These are phyloP conservation scores for Arthrobotrys musiformis DNA, from an alignment of 2,329 filamentous ascomycete species.

Conservation along the genomic window DNA sequence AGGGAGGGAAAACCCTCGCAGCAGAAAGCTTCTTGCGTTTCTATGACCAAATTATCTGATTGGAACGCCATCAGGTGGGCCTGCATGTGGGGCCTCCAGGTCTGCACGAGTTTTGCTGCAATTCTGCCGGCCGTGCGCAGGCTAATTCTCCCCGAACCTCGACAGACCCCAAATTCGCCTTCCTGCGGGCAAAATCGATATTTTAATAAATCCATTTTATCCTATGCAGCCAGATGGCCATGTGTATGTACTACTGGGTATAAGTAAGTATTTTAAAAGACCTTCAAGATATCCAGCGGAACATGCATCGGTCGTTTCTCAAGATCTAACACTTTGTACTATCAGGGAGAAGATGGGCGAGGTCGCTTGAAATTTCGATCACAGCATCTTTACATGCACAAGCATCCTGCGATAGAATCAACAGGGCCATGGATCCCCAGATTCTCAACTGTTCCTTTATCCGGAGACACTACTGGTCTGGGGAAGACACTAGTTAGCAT, in stretches of 20 bases:
- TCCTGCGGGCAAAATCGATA: slow-evolving; percentile 1
- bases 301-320: neutral
- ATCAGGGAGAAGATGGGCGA: neutral
- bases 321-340: neutral
- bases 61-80: slow-evolving; percentile 31
- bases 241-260: neutral
- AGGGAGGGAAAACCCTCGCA: slow-evolving; percentile 1
- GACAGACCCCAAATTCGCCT: slow-evolving; percentile 10
- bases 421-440: slow-evolving; percentile 8
- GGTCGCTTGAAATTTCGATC: neutral
- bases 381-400: too few species aligned
- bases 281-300: neutral
- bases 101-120: slow-evolving; percentile 28
- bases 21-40: slow-evolving; percentile 23
- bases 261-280: too few species aligned
- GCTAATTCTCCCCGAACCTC: slow-evolving; percentile 23
- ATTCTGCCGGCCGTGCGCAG: slow-evolving; percentile 49
- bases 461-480: slow-evolving; percentile 25
- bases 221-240: neutral
- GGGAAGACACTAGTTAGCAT: slow-evolving; percentile 24
- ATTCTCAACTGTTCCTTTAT: slow-evolving; percentile 27
- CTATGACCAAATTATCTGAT: slow-evolving; percentile 29
- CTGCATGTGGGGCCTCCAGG: slow-evolving; percentile 22
- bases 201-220: slow-evolving; percentile 4
- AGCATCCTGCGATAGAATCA: neutral